A percentile compares a stretch with the other conserved stretches of the same genome.
These are phyloP conservation scores for Hamiltosporidium tvaerminnensis DNA, from an alignment of 371 early-diverging fungal genomes.

Conservation along the genomic window DNA sequence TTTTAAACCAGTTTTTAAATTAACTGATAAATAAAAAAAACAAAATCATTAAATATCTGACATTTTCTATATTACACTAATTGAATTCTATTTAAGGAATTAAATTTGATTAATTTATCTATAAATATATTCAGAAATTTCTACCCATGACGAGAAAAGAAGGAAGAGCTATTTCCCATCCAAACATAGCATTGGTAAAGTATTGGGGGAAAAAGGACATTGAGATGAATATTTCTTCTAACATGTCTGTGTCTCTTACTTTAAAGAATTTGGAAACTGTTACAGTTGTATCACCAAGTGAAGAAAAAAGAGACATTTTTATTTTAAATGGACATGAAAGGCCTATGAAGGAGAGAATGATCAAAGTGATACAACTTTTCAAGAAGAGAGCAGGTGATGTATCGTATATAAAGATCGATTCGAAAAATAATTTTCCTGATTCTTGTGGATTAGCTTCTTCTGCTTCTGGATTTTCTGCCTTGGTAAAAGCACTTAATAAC, in stretches of 20 bases:
- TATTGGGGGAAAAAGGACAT: slow-evolving; percentile 29
- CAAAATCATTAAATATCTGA: too few relatives aligned
- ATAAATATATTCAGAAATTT: too few relatives aligned
- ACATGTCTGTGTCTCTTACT: slow-evolving; percentile 14
- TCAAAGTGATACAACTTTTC: slow-evolving; percentile 10
- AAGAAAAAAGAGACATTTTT: slow-evolving; percentile 2
- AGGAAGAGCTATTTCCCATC: slow-evolving; percentile 8
- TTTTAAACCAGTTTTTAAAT: too few relatives aligned
- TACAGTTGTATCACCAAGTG: slow-evolving; percentile 1
- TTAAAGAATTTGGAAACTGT: slow-evolving; percentile 9
- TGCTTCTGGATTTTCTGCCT: slow-evolving; percentile 81
- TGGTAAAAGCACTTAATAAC: slow-evolving; percentile 66
- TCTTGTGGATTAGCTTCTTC: slow-evolving; percentile 97
- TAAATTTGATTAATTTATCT: too few relatives aligned
- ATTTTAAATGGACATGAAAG: slow-evolving; percentile 5
- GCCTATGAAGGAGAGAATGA: slow-evolving; percentile 3
- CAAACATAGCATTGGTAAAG: slow-evolving; percentile 30
- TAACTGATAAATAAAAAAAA: too few relatives aligned
- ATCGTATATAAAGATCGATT: slow-evolving; percentile 9
- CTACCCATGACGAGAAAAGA: too few relatives aligned
- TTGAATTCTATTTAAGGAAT: too few relatives aligned
- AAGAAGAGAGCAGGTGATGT: slow-evolving; percentile 3
- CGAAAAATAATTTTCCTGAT: slow-evolving; percentile 81
- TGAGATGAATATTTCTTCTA: slow-evolving; percentile 14
- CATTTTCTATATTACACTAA: too few relatives aligned